These are phyloP conservation scores for Phialemoniopsis sp. DNA, from an alignment of 2,329 filamentous ascomycete genomes.

Conservation along the genomic window DNA sequence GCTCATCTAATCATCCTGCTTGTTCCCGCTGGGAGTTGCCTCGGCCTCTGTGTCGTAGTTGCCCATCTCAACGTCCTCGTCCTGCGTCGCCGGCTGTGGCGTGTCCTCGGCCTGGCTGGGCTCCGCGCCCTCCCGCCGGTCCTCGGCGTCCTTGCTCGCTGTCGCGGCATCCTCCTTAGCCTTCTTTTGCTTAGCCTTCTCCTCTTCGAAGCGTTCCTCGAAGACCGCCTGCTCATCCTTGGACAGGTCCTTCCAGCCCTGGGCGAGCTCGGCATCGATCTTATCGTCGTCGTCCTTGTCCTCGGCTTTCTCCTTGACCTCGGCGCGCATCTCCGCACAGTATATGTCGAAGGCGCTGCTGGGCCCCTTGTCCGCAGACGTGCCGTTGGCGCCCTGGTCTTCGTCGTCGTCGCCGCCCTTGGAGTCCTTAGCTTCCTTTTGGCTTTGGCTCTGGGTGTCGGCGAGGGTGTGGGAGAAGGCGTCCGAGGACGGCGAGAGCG, in stretches of 20 bases:
- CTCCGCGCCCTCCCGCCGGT: conserved; percentile 8
- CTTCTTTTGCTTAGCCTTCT: conserved; percentile 34
- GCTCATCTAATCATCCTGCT: conserved; percentile 7
- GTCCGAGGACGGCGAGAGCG: conserved; percentile 46
- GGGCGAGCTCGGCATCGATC: conserved; percentile 51
- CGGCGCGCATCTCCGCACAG: conserved; percentile 43
- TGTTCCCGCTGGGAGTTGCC: conserved; percentile 15
- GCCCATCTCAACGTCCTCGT: conserved; percentile 46
- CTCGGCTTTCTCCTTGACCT: conserved; percentile 38
- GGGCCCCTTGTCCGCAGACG: conserved; percentile 32
- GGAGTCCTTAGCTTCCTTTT: conserved; percentile 16
- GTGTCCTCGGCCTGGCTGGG: conserved; percentile 15
- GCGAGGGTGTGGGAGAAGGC: conserved; percentile 46
- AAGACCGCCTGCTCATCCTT: conserved; percentile 45
- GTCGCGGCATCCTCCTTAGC: conserved; percentile 34
- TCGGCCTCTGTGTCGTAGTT: conserved; percentile 33
- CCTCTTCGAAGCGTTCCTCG: conserved; percentile 34
- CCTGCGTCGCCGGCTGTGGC: conserved; percentile 26
- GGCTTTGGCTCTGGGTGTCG: conserved; percentile 23
- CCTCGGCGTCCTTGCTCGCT: conserved; percentile 9
- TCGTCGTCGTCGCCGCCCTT: conserved; percentile 21
- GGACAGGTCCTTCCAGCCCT: conserved; percentile 49
- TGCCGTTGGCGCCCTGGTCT: conserved; percentile 30
- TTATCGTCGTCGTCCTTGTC: conserved; percentile 5
- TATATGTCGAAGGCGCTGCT: conserved; percentile 51